Base-by-base conservation (phyloP, 1,284 basidiomycete species). In the Fomitopsis pinicola region DNA sequence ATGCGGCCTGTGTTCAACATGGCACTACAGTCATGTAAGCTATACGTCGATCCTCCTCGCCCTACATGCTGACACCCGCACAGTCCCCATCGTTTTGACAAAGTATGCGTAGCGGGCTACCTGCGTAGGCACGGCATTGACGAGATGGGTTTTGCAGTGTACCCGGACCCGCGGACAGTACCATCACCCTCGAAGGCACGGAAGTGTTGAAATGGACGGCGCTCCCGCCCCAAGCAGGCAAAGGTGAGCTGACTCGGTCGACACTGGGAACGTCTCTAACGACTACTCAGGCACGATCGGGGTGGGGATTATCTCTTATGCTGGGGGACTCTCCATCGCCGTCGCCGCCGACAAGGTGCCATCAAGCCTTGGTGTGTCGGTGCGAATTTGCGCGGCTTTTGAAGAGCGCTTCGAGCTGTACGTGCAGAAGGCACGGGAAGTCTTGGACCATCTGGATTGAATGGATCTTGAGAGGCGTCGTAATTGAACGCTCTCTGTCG, bases 221-320 rank as follows among this genome's bases (percentile, higher is more conserved):
- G 5, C 66, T 72, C 42, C 72, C 72, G 9, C 72, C 72, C 5
- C 72, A 73, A 61, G 66, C 62, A 1, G 72, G 72, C 17, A 70
- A 71, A 59, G 70, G 70, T 67, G 14, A 22, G 64, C 60, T 22
- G 4, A 17, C 30, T 38, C 26, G 26, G 1, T 28, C 5, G 6
- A 1, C 10, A 12, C 0, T 1, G 1, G 7, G 1, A 2, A 6
- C 35, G 35, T 12, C 35, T 36, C 35, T 36, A 2, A 36, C 35
- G 1, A 36, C 35, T 2, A 12, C 2, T 1, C 55, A 66, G 68
- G 69, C 17, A 71, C 69, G 22, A 66, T 73, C 12, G 74, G 67
- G 6, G 68, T 73, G 53, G 71, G 71, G 2, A 68, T 73, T 63
- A 71, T 73, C 61, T 73, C 71, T 1, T 73, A 73, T 59, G 70